Evolutionary conservation across 331 rosid species (phyloP).

Genomic region (Ulmus americana): DNA sequence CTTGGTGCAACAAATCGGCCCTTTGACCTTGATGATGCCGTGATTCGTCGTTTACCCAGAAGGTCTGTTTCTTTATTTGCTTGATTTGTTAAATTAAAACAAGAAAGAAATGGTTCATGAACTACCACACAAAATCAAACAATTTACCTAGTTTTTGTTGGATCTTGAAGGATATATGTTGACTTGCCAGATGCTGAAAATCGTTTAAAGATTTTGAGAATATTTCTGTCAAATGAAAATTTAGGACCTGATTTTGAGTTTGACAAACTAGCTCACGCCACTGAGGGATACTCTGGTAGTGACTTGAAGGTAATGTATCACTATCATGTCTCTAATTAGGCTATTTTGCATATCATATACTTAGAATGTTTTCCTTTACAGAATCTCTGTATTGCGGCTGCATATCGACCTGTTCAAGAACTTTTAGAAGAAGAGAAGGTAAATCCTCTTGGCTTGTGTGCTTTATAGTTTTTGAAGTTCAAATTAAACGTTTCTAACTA

Average conservation of each 20-base stretch:
- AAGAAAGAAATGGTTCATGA: slow-evolving; percentile 5
- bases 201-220: slow-evolving; percentile 81
- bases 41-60: slow-evolving; percentile 95
- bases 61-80: slow-evolving; percentile 40
- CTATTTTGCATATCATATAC: slow-evolving; percentile 4
- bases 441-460: neutral
- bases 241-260: slow-evolving; percentile 56
- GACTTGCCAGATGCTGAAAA: slow-evolving; percentile 90
- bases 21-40: slow-evolving; percentile 96
- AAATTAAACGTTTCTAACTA: neutral
- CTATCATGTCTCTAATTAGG: neutral
- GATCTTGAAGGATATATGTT: slow-evolving; percentile 66
- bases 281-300: slow-evolving; percentile 97
- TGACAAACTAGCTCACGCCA: slow-evolving; percentile 68
- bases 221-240: slow-evolving; percentile 76
- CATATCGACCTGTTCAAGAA: slow-evolving; percentile 93
- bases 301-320: slow-evolving; percentile 69
- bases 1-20: slow-evolving; percentile 98
- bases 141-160: slow-evolving; percentile 19
- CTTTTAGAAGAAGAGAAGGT: slow-evolving; percentile 82
- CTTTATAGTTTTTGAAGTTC: neutral
- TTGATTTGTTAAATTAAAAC: neutral
- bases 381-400: slow-evolving; percentile 96
- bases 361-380: slow-evolving; percentile 25
- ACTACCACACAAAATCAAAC: neutral